Base-by-base conservation (phyloP, 495 filamentous ascomycete genomes). In the Aspergillus olivimuriae region DNA sequence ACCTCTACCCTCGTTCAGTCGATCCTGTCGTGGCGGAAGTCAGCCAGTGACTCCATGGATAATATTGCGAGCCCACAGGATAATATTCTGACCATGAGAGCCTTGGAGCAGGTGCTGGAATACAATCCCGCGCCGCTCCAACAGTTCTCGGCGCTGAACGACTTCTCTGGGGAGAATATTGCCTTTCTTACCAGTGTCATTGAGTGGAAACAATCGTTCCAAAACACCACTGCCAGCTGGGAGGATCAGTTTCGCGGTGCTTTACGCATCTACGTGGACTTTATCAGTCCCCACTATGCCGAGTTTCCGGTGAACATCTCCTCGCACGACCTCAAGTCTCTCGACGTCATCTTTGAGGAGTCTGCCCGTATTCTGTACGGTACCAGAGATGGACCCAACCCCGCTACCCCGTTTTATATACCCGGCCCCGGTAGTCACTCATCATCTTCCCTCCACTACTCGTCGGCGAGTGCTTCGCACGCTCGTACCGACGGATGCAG, bases 81-180 rank as follows among this genome's bases (percentile, higher is more conserved):
- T 21, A 68, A 66, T 36, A 68, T 81, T 49, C 60, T 74, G 23
- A 75, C 75, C 48, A 80, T 81, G 75, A 58, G 66, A 28, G 77
- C 77, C 2, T 70, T 85, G 3, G 79, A 83, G 40, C 66, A 77
- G 45, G 73, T 74, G 36, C 68, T 85, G 0, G 54, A 63, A 21
- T 68, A 65, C 43, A 77, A 80, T 57, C 70, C 76, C 2, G 61
- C 65, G 4, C 70, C 73, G 2, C 69, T 85, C 0, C 75, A 76
- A 24, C 51, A 72, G 24, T 85, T 82, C 60, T 76, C 80, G 4
- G 77, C 81, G 5, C 66, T 72, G 4, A 65, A 72, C 43, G 81
- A 84, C 43, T 82, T 84, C 55, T 82, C 79, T 14, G 80, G 76
- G 21, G 81, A 84, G 56, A 85, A 84, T 60, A 78, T 85, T 36